Percentiles rank a stretch among this genome's conserved stretches.
Conservation (phyloP, 192 early-diverging fungal genomes). For the Chytriomyces sp. region DNA sequence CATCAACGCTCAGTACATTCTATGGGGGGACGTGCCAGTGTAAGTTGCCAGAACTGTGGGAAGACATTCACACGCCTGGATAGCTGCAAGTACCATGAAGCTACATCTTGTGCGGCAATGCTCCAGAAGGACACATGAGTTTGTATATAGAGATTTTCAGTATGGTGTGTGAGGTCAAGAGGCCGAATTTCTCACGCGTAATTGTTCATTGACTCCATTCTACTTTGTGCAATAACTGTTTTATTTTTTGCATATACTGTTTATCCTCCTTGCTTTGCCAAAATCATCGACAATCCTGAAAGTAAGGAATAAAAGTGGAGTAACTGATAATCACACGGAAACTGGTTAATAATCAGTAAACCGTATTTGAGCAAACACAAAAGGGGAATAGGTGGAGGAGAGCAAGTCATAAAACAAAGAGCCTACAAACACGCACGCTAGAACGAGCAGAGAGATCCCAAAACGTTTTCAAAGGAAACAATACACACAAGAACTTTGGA, state of each 20-base stretch:
- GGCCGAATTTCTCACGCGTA: neutral
- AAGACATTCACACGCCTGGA: conserved; percentile 15
- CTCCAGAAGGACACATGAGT: neutral
- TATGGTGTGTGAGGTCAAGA: neutral
- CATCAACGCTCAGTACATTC: too few species aligned
- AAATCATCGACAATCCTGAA: neutral
- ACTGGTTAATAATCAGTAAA: neutral
- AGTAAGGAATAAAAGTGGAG: neutral
- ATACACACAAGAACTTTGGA: too few species aligned
- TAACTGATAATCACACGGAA: neutral
- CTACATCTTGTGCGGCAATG: neutral
- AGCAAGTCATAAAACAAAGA: too few species aligned
- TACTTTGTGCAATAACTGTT: neutral
- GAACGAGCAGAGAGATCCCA: too few species aligned
- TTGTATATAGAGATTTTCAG: neutral
- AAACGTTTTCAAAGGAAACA: too few species aligned
- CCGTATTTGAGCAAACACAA: neutral
- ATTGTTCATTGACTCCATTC: neutral
- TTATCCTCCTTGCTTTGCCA: neutral
- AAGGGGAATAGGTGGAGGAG: neutral
- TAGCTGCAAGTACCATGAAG: neutral
- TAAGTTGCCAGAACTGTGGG: too few species aligned
- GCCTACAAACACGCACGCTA: too few species aligned
- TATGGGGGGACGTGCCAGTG: too few species aligned
- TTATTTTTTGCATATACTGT: neutral